Conservation (phyloP, 78 protist species). For the Emiliania huxleyi region DNA sequence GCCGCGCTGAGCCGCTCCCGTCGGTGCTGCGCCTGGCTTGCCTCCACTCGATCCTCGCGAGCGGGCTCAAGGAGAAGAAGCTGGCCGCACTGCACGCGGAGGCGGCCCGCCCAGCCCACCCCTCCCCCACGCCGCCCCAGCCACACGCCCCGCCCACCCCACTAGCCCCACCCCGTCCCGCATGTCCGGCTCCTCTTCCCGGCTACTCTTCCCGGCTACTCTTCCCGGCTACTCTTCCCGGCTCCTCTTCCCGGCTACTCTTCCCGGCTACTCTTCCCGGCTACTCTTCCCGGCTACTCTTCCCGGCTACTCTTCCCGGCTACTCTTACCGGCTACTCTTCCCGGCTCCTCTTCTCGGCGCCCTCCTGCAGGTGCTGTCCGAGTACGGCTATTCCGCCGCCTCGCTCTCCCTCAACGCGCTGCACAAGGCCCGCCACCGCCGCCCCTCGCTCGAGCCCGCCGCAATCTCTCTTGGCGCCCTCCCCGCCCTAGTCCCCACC, state of each 20-base stretch:
- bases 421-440: no score
- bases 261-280: neutral
- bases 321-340: neutral
- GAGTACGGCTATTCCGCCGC: neutral
- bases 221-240: neutral
- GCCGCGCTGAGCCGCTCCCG: neutral
- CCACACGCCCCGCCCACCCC: no score
- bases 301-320: neutral
- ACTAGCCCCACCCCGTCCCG: no score
- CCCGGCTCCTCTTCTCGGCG: neutral
- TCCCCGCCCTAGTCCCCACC: no score
- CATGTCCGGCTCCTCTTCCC: no score
- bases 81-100: neutral
- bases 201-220: neutral
- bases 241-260: neutral
- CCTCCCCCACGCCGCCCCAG: no score
- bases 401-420: neutral
- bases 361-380: neutral
- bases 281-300: no score
- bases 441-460: no score
- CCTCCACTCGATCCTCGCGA: conserved; percentile 52
- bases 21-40: conserved; percentile 62
- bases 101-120: neutral
- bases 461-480: no score
- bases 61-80: conserved; percentile 66